phyloP scores from a whole-genome alignment of 2,329 filamentous ascomycete species.

The Huntiella decipiens region DNA sequence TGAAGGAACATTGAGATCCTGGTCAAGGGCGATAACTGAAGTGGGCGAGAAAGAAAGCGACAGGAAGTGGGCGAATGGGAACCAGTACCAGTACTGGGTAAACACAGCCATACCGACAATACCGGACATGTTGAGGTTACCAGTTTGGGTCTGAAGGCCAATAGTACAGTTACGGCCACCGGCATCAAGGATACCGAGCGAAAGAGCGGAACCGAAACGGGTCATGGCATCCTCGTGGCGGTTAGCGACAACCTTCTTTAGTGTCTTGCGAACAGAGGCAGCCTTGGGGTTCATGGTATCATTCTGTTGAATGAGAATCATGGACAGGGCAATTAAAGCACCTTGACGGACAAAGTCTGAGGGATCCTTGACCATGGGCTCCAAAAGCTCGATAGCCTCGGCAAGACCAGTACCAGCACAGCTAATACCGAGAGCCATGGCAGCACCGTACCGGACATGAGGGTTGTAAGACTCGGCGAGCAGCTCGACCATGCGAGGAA shows the following conservation, averaged over 20 bases:
- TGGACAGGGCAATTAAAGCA: constrained; percentile 78
- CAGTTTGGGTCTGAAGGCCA: constrained; percentile 89
- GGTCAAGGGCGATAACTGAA: constrained; percentile 82
- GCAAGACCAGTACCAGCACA: constrained; percentile 91
- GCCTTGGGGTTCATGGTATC: constrained; percentile 98
- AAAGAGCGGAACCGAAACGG: constrained; percentile 89
- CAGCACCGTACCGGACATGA: constrained; percentile 90
- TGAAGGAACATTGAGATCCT: constrained; percentile 78
- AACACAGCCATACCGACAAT: constrained; percentile 97
- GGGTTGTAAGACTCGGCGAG: constrained; percentile 98
- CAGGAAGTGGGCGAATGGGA: constrained; percentile 94
- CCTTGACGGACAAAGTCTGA: constrained; percentile 97
- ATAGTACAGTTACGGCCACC: constrained; percentile 98
- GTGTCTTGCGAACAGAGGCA: constrained; percentile 69
- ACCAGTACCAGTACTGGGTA: constrained; percentile 99
- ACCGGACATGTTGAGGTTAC: constrained; percentile 95
- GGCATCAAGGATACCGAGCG: constrained; percentile 91
- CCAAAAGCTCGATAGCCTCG: constrained; percentile 87
- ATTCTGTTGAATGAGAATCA: constrained; percentile 99
- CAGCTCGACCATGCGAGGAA: constrained; percentile 96
- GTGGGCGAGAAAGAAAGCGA: constrained; percentile 94
- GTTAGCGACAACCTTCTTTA: constrained; percentile 85
- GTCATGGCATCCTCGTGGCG: constrained; percentile 98
- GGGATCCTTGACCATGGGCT: constrained; percentile 99
- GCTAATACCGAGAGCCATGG: constrained; percentile 95